Conservation (phyloP, 768 basidiomycete species). For the Chalciporus sphaerocephalus region DNA sequence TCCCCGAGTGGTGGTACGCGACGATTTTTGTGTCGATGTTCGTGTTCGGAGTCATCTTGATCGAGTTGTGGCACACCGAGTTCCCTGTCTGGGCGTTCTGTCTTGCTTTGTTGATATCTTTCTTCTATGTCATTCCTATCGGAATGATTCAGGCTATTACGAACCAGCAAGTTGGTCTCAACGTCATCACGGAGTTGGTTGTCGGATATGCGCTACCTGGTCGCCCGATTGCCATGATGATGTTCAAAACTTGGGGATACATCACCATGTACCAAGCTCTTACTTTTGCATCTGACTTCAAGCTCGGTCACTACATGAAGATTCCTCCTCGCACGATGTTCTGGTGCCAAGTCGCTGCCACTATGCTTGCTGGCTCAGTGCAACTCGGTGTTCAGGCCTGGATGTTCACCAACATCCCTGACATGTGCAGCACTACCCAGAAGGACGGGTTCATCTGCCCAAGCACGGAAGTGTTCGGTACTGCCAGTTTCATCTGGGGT, state of each 20-base stretch:
- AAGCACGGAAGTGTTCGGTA: constrained; percentile 66
- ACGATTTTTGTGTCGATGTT: constrained; percentile 44
- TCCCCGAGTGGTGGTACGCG: constrained; percentile 60
- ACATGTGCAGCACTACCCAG: constrained; percentile 30
- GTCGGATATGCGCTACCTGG: constrained; percentile 56
- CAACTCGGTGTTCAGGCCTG: constrained; percentile 66
- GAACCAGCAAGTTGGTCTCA: constrained; percentile 68
- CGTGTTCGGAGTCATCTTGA: constrained; percentile 53
- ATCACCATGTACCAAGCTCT: constrained; percentile 62
- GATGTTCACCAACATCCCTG: constrained; percentile 44
- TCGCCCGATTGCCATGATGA: constrained; percentile 73
- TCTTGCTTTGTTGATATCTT: constrained; percentile 33
- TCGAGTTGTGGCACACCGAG: constrained; percentile 58
- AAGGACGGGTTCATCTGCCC: constrained; percentile 66
- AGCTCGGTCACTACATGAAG: constrained; percentile 74
- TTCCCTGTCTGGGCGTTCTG: constrained; percentile 41
- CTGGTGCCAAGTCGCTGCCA: constrained; percentile 61
- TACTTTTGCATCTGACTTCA: constrained; percentile 66
- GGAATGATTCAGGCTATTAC: constrained; percentile 77
- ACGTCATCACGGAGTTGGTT: constrained; percentile 71
- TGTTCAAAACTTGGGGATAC: constrained; percentile 76
- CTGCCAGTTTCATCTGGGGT: constrained; percentile 77
- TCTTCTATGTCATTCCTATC: constrained; percentile 70
- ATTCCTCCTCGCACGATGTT: constrained; percentile 66
- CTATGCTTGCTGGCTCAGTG: constrained; percentile 57